Conservation (phyloP, 164 flowering plant species). For the Berberis thunbergii region DNA sequence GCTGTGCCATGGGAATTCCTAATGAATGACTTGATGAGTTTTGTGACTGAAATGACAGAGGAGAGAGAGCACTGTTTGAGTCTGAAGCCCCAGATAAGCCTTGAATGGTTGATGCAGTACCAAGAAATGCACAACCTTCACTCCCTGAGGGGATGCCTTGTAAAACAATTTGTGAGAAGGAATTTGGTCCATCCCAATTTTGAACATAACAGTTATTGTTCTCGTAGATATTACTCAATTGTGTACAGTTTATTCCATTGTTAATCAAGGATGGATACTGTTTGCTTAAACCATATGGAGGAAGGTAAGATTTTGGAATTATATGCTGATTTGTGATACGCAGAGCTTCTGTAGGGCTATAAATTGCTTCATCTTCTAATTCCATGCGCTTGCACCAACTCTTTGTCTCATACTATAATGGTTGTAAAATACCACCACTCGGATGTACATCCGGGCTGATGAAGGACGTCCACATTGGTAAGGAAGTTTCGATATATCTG, state of each 20-base stretch:
- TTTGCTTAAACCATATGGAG: constrained; percentile 20
- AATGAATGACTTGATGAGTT: constrained; percentile 30
- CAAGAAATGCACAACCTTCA: constrained; percentile 25
- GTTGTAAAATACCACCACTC: constrained; percentile 19
- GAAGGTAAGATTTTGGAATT: constrained; percentile 18
- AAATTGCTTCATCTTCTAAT: constrained; percentile 26
- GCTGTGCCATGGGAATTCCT: constrained; percentile 27
- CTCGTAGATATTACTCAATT: constrained; percentile 19
- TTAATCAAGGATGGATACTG: constrained; percentile 20
- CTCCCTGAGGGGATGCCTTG: constrained; percentile 21
- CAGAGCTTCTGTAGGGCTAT: constrained; percentile 17
- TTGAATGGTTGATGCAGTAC: constrained; percentile 28
- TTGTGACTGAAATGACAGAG: constrained; percentile 61
- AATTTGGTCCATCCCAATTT: constrained; percentile 16
- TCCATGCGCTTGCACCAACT: constrained; percentile 28
- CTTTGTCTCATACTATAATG: constrained; percentile 24
- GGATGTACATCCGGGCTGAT: constrained; percentile 40
- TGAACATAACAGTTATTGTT: constrained; percentile 18
- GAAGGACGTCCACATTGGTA: constrained; percentile 32
- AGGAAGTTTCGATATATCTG: constrained; percentile 21
- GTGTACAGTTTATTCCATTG: constrained; percentile 12
- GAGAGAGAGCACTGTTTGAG: constrained; percentile 71
- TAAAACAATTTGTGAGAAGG: constrained; percentile 20
- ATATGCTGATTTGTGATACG: constrained; percentile 20
- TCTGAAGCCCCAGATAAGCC: constrained; percentile 33